Percentiles rank a stretch among this genome's conserved stretches.
phyloP scores from a whole-genome alignment of 2,329 filamentous ascomycete species.

The Cercospora citrullina region DNA sequence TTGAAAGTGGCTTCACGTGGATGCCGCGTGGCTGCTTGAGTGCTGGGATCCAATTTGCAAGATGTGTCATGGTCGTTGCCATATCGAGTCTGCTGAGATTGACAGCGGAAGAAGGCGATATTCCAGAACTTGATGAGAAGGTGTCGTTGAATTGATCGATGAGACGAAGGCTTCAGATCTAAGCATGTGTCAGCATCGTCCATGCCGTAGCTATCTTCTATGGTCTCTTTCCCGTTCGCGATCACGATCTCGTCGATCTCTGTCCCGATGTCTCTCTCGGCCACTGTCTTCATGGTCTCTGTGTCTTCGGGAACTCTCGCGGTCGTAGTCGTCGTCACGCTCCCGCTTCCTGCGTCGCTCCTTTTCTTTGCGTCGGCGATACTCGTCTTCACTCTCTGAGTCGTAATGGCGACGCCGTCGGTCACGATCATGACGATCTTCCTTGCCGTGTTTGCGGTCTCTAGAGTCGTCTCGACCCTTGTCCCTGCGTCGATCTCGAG shows the following conservation, averaged over 20 bases:
- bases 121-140: background rate
- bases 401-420: conserved; percentile 26
- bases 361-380: conserved; percentile 34
- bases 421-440: conserved; percentile 25
- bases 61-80: background rate
- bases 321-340: conserved; percentile 21
- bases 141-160: background rate
- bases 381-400: conserved; percentile 32
- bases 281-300: conserved; percentile 29
- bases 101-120: background rate
- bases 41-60: background rate
- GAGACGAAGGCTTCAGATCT: conserved; percentile 8
- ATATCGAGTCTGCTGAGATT: background rate
- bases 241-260: conserved; percentile 23
- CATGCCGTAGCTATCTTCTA: conserved; percentile 23
- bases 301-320: conserved; percentile 25
- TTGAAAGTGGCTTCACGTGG: background rate
- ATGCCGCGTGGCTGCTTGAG: background rate
- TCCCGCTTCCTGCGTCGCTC: conserved; percentile 29
- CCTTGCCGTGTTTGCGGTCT: conserved; percentile 20
- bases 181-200: conserved; percentile 19
- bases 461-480: conserved; percentile 18
- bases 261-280: conserved; percentile 25
- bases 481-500: conserved; percentile 22
- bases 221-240: conserved; percentile 23